These are phyloP conservation scores for Escovopsis sp. DNA, from an alignment of 2,329 filamentous ascomycete species.

Conservation along the genomic window DNA sequence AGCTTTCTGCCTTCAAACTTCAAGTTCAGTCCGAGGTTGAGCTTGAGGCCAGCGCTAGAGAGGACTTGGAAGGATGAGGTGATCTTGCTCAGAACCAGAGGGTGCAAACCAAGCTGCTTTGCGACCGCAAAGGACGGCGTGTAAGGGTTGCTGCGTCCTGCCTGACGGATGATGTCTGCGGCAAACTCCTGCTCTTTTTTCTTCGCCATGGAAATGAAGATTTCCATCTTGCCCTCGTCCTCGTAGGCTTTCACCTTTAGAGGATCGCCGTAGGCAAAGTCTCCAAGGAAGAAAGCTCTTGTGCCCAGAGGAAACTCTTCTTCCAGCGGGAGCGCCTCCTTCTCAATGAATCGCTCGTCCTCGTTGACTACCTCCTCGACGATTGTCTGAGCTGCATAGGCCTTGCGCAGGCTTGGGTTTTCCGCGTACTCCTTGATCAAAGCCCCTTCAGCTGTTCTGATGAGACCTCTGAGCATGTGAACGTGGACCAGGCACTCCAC, in stretches of 20 bases:
- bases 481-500: conserved; percentile 87
- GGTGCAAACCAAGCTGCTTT: conserved; percentile 64
- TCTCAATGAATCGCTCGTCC: conserved; percentile 87
- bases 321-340: conserved; percentile 70
- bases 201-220: conserved; percentile 60
- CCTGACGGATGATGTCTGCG: conserved; percentile 52
- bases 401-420: conserved; percentile 71
- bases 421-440: conserved; percentile 85
- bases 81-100: conserved; percentile 84
- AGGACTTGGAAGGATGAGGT: conserved; percentile 85
- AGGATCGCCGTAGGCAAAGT: conserved; percentile 82
- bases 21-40: conserved; percentile 87
- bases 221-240: conserved; percentile 54
- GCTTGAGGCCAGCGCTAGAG: conserved; percentile 59
- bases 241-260: conserved; percentile 67
- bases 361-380: conserved; percentile 84
- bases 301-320: conserved; percentile 80
- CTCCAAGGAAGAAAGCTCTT: conserved; percentile 83
- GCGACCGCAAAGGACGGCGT: conserved; percentile 82
- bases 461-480: conserved; percentile 81
- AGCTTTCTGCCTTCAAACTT: conserved; percentile 94
- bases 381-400: conserved; percentile 81
- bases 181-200: conserved; percentile 71
- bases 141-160: conserved; percentile 61
- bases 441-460: conserved; percentile 81